Evolutionary conservation across 202 grass and related monocot genomes (phyloP), one percentile per base, ranked within the genome.

Genomic region (Tripidium arundinaceum): DNA sequence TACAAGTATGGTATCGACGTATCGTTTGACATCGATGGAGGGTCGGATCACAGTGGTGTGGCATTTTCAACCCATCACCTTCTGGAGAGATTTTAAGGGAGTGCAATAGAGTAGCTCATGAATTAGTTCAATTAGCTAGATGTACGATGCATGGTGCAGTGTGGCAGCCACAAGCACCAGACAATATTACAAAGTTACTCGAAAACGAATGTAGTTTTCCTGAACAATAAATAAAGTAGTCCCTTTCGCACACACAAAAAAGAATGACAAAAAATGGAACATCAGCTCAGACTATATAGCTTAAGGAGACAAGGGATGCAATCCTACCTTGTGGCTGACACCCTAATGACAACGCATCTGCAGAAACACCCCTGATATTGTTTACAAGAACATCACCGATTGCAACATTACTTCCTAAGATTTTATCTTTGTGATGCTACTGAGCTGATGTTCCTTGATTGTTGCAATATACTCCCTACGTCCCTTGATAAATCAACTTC

Each of bases 401-500:
- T 57, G 34, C 33, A 69, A 41, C 38, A 45, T 69, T 69, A 28
- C 18, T 57, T 69, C 49, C 76, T 54, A 79, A 52, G 8, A 39
- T 42, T 61, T 42, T 8, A 2, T 37, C 8, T 39, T 39, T 54
- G 31, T 68, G 61, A 25, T 39, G 19, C 31, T 68, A 57, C 12
- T 55, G 40, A 79, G n/a, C 12, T 79, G 24, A n/a, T n/a, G n/a
- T 79, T 54, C 42, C 45, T 37, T 49, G 25, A 55, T 24, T 77
- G 54, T 62, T 27, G 19, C 7, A 54, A 54, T 21, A 21, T 9
- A 54, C 19, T 54, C n/a, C 50, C n/a, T n/a, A n/a, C n/a, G n/a
- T n/a, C n/a, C n/a, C n/a, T 55, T 55, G 50, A 55, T 22, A 55
- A 54, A 55, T 55, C 19, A 55, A 57, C 52, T 57, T n/a, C n/a